phyloP scores from a whole-genome alignment of 805 yeast species.

The Starmerella sp. region DNA sequence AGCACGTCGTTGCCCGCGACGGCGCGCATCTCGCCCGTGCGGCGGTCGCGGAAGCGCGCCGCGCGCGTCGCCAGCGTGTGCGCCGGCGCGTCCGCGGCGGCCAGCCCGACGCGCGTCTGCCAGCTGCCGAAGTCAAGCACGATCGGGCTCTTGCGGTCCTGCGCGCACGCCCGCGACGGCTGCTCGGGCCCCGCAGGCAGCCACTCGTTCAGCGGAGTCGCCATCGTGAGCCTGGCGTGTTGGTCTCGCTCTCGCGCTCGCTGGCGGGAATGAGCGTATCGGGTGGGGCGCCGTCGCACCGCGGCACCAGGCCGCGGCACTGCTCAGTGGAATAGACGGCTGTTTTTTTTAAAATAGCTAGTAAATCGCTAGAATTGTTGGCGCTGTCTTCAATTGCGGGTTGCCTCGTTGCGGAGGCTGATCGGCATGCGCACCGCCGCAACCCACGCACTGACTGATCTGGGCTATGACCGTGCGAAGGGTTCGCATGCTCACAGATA shows the following conservation, averaged over 20 bases:
- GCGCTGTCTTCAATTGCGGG: no score
- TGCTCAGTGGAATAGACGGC: no score
- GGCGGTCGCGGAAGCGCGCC: constrained; percentile 71
- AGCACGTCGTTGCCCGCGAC: constrained; percentile 74
- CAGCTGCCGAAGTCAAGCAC: constrained; percentile 80
- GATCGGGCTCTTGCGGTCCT: constrained; percentile 41
- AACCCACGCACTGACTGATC: no score
- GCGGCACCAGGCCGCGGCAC: no score
- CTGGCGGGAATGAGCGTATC: neutral
- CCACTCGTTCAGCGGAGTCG: constrained; percentile 18
- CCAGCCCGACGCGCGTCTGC: constrained; percentile 32
- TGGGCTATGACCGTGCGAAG: no score
- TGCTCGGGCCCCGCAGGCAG: constrained; percentile 15
- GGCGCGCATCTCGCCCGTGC: constrained; percentile 42
- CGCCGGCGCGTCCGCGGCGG: constrained; percentile 32
- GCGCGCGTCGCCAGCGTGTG: constrained; percentile 57
- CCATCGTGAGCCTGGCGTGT: neutral
- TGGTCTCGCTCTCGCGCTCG: no score
- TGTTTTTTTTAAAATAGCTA: no score
- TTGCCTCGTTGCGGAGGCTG: no score
- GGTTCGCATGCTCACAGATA: no score
- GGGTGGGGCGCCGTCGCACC: neutral
- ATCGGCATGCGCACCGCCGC: no score
- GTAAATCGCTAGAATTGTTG: no score
- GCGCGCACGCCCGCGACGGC: constrained; percentile 12